phyloP scores from a whole-genome alignment of 2,329 filamentous ascomycete genomes.

The Aspergillus costaricaensis region DNA sequence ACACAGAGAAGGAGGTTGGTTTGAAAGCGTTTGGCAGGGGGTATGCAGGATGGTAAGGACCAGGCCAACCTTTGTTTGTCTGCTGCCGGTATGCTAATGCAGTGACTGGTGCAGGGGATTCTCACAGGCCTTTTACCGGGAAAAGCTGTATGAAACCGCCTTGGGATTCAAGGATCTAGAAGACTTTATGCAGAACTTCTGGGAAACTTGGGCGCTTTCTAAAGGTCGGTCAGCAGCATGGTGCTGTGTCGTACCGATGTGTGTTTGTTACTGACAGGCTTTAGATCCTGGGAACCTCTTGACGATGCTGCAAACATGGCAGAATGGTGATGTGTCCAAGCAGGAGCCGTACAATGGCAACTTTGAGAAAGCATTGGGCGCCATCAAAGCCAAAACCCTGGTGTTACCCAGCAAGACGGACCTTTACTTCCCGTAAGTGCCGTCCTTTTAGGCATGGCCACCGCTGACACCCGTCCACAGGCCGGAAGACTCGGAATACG shows the following conservation, averaged over 20 bases:
- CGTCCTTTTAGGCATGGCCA: background rate
- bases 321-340: slow-evolving; percentile 68
- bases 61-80: background rate
- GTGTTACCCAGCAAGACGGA: slow-evolving; percentile 74
- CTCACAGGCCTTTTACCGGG: slow-evolving; percentile 74
- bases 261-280: background rate
- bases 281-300: slow-evolving; percentile 72
- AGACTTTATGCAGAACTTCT: slow-evolving; percentile 73
- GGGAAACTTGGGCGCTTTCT: slow-evolving; percentile 71
- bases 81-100: background rate
- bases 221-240: slow-evolving; percentile 51
- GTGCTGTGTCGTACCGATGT: background rate
- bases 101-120: slow-evolving; percentile 60
- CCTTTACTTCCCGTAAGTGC: slow-evolving; percentile 70
- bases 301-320: slow-evolving; percentile 77
- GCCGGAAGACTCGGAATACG: slow-evolving; percentile 74
- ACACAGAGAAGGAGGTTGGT: slow-evolving; percentile 56
- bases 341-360: slow-evolving; percentile 69
- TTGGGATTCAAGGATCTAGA: slow-evolving; percentile 70
- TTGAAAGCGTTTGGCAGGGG: slow-evolving; percentile 72
- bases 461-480: slow-evolving; percentile 38
- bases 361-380: slow-evolving; percentile 65
- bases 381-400: slow-evolving; percentile 71
- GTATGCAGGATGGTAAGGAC: slow-evolving; percentile 68
- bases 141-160: slow-evolving; percentile 65